These are phyloP conservation scores for Massariosphaeria phaeospora DNA, from an alignment of 495 filamentous ascomycete genomes.

Conservation along the genomic window DNA sequence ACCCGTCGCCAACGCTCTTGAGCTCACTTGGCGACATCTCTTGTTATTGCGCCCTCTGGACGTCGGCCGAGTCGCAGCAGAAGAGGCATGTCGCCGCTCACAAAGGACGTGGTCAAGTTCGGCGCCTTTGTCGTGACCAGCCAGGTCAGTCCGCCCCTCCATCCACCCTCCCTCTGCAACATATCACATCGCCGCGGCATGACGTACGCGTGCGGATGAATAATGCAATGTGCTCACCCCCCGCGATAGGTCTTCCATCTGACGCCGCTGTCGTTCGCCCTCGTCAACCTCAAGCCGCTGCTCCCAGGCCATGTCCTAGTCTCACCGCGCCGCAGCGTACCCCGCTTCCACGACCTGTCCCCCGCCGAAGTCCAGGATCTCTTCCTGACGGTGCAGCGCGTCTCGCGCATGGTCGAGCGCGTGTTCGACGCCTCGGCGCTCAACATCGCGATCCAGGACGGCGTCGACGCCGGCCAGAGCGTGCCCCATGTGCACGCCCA, in stretches of 20 bases:
- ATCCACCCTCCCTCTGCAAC: too few species aligned
- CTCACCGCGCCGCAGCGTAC: constrained; percentile 58
- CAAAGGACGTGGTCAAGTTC: constrained; percentile 33
- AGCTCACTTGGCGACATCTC: not conserved
- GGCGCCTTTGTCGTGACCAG: constrained; percentile 33
- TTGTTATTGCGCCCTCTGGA: too few species aligned
- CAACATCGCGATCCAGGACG: constrained; percentile 94
- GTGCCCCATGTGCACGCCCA: constrained; percentile 91
- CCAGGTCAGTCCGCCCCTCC: constrained; percentile 22
- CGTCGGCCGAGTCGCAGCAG: too few species aligned
- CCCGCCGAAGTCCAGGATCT: constrained; percentile 72
- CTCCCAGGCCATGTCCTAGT: constrained; percentile 91
- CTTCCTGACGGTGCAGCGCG: constrained; percentile 74
- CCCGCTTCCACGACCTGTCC: constrained; percentile 70
- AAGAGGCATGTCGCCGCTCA: constrained; percentile 29
- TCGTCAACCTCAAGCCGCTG: constrained; percentile 92
- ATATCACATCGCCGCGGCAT: too few species aligned
- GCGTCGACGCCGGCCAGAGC: constrained; percentile 78
- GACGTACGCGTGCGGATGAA: too few species aligned
- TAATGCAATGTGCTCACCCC: not conserved
- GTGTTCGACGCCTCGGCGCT: constrained; percentile 58
- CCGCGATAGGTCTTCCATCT: constrained; percentile 57
- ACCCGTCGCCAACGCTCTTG: not conserved
- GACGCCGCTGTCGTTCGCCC: constrained; percentile 71
- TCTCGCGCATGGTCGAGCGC: constrained; percentile 71